phyloP scores from a whole-genome alignment of 2,329 filamentous ascomycete genomes.

The Aspergillus versicolor region DNA sequence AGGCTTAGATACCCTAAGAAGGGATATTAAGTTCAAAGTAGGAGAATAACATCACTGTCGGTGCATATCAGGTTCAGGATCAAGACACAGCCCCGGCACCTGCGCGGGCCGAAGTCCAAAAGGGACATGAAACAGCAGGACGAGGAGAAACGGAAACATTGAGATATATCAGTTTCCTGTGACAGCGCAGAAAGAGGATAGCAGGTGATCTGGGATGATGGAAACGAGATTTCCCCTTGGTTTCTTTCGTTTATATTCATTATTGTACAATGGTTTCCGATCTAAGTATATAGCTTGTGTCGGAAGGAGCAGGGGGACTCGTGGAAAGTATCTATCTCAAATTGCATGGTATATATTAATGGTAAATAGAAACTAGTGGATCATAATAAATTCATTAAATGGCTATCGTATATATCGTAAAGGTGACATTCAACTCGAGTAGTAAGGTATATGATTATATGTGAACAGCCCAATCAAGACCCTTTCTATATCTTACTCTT shows the following conservation, averaged over 20 bases:
- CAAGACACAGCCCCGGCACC: neutral
- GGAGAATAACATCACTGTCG: neutral
- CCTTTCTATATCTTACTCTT: conserved; percentile 33
- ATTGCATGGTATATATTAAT: too few species aligned
- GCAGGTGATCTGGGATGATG: neutral
- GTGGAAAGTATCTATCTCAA: conserved; percentile 13
- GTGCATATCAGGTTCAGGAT: neutral
- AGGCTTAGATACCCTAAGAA: conserved; percentile 23
- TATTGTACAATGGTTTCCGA: conserved; percentile 20
- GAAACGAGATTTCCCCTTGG: neutral
- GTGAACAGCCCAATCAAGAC: neutral
- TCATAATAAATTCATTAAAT: neutral
- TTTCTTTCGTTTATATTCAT: conserved; percentile 10
- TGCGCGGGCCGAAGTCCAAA: neutral
- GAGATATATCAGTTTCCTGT: neutral
- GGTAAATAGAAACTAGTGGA: too few species aligned
- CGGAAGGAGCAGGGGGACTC: conserved; percentile 7
- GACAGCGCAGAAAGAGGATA: neutral
- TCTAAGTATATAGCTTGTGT: conserved; percentile 11
- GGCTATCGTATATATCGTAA: neutral
- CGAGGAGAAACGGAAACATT: neutral
- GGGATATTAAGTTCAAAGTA: neutral
- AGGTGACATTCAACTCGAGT: neutral
- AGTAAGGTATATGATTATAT: neutral
- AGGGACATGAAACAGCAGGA: neutral